Evolutionary conservation across 2,329 filamentous ascomycete species (phyloP), one percentile per base, ranked within the genome.

Genomic region (Trichophyton schoenleinii): DNA sequence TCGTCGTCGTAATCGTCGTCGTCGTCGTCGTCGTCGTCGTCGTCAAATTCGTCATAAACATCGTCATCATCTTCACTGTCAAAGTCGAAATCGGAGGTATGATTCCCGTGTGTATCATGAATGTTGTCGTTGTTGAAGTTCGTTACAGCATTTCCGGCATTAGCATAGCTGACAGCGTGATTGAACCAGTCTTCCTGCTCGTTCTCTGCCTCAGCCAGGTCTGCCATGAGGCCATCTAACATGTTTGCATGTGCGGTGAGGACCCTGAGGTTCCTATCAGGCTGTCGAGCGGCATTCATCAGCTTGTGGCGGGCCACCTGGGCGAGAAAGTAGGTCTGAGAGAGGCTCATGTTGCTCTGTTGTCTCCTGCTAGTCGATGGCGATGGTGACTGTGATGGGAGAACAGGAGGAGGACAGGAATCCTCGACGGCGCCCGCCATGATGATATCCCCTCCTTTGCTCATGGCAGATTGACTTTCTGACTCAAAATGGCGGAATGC

Each of bases 131-230:
- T 80, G 65, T 91, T 82, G 61, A 83, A 81, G 74, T 95, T 89
- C 18, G 57, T 49, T n/a, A 58, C 57, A 20, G 61, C 31, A 9
- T 20, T 25, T 8, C 22, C 22, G 7, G 46, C 11, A 72, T 80
- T 80, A 68, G 88, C 88, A 70, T 87, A 88, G 73, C 84, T 86
- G 76, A 96, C 89, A 64, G 90, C 94, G 75, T 91, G 87, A 83
- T 96, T 95, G 86, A 96, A 97, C 91, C 91, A 96, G 67, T 84
- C 87, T 78, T 97, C 92, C 78, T 97, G 94, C 76, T 96, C 91
- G 69, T 86, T 85, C 81, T 97, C 94, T 72, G 92, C 92, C 63
- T 95, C 89, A 75, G 91, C 88, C 63, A 99, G 88, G 68, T 94
- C 83, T 64, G 86, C 75, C 94, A 97, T 97, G 72, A 99, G 80